Evolutionary conservation across 1,284 basidiomycete genomes (phyloP), one percentile per base, ranked within the genome.

Genomic region (Boletus albobrunnescens): DNA sequence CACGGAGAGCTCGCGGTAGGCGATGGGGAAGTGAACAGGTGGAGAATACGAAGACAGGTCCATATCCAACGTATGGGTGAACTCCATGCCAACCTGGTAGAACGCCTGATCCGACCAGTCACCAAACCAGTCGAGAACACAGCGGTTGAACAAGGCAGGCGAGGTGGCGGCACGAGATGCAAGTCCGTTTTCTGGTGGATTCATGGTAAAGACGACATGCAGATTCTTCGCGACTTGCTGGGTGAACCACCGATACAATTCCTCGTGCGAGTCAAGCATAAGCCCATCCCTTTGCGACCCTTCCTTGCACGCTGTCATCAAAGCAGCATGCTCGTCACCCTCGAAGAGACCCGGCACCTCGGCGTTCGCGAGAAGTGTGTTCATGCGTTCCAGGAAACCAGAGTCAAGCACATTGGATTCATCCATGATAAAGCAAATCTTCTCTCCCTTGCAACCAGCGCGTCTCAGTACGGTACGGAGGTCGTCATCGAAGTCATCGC

Each of bases 401-500:
- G 96, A 94, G 66, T 99, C 95, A 31, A 98, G 84, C 23, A 99
- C 94, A 61, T 99, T 99, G 1, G 93, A 96, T 68, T 99, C 96
- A 68, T 99, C 96, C 94, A 99, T 98, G 69, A 99, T 98, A 78
- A 99, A 99, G 65, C 94, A 98, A 33, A 99, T 89, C 71, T 98
- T 98, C 70, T 99, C 96, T 57, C 93, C 94, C 65, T 98, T 98
- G 74, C 94, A 96, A 6, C 96, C 97, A 1, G 95, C 78, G 23
- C 96, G 84, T 31, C 94, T 87, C 26, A 99, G 82, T 2, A 99
- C 92, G 0, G 84, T 89, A 24, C 96, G 84, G 38, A 99, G 76
- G 64, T 99, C 96, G 55, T 99, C 95, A 59, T 99, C 96, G 61
- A 99, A 99, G 68, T 99, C 94, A 23, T 94, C 94, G 19, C 91